phyloP scores from a whole-genome alignment of 352 stramenopile species.

The Pythium apleroticum region DNA sequence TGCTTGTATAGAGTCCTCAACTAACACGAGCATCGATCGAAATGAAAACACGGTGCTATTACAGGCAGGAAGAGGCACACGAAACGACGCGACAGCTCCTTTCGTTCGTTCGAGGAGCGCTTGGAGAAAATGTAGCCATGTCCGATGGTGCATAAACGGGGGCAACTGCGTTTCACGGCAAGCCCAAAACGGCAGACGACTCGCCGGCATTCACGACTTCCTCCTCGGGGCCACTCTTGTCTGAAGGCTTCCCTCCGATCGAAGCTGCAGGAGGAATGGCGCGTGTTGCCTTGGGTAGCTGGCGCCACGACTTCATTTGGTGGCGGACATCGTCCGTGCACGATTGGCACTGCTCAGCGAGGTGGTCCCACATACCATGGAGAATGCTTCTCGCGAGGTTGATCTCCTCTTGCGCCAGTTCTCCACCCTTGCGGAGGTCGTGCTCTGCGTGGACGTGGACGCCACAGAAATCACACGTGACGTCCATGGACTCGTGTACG shows the following conservation, averaged over 20 bases:
- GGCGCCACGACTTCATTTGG: constrained; percentile 23
- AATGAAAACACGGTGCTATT: background rate
- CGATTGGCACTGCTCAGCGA: background rate
- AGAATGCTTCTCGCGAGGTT: constrained; percentile 10
- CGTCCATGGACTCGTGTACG: constrained; percentile 2
- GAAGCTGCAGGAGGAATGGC: background rate
- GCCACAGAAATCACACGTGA: constrained; percentile 18
- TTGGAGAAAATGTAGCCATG: background rate
- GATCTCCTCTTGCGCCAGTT: constrained; percentile 11
- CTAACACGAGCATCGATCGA: background rate
- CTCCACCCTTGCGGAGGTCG: constrained; percentile 8
- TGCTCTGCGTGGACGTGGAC: constrained; percentile 10
- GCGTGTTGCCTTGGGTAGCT: constrained; percentile 10
- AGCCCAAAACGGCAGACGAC: background rate
- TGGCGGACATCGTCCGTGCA: constrained; percentile 14
- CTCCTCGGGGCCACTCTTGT: background rate
- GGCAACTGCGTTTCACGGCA: background rate
- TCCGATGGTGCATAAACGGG: constrained; percentile 4
- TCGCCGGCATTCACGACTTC: background rate
- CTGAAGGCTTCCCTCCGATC: background rate
- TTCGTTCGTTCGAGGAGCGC: background rate
- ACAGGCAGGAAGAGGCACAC: background rate
- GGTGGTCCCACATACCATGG: constrained; percentile 23
- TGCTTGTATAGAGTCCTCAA: background rate
- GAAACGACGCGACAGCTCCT: constrained; percentile 8